Evolutionary conservation across 2,329 filamentous ascomycete genomes (phyloP).

Genomic region (Sarocladium kiliense): DNA sequence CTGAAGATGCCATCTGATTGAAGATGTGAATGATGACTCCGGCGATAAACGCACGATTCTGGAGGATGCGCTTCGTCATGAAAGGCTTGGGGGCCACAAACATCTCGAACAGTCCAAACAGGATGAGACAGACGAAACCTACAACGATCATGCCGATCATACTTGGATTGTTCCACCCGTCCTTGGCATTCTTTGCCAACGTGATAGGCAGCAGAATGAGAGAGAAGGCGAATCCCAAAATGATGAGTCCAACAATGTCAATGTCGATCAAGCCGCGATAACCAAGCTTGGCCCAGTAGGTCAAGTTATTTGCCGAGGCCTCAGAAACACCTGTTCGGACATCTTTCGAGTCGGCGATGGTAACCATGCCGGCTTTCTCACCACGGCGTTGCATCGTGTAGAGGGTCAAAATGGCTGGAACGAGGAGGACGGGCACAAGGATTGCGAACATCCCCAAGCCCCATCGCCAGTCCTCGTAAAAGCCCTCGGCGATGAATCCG

Average conservation of each 20-base stretch:
- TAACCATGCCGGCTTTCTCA: slow-evolving; percentile 42
- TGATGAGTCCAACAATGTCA: slow-evolving; percentile 51
- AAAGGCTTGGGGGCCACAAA: slow-evolving; percentile 26
- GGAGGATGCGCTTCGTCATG: slow-evolving; percentile 25
- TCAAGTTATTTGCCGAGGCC: slow-evolving; percentile 1
- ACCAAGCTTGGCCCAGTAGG: slow-evolving; percentile 16
- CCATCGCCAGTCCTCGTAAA: slow-evolving; percentile 51
- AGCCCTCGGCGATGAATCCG: slow-evolving; percentile 35
- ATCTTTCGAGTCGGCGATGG: slow-evolving; percentile 22
- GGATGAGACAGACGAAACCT: slow-evolving; percentile 21
- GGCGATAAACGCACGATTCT: slow-evolving; percentile 26
- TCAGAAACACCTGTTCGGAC: slow-evolving; percentile 28
- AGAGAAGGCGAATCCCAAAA: slow-evolving; percentile 51
- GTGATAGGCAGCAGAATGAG: slow-evolving; percentile 61
- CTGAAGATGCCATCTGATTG: slow-evolving; percentile 27
- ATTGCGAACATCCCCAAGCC: slow-evolving; percentile 59
- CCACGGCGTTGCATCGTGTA: slow-evolving; percentile 55
- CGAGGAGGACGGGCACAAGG: slow-evolving; percentile 50
- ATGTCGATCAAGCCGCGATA: slow-evolving; percentile 47
- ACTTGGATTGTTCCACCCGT: slow-evolving; percentile 26
- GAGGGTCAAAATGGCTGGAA: slow-evolving; percentile 52
- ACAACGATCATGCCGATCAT: slow-evolving; percentile 23
- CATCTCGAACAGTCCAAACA: slow-evolving; percentile 28
- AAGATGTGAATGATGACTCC: slow-evolving; percentile 24
- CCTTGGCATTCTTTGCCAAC: slow-evolving; percentile 32